Evolutionary conservation across 176 grass and related monocot genomes (phyloP).

Genomic region (Carex pumila): DNA sequence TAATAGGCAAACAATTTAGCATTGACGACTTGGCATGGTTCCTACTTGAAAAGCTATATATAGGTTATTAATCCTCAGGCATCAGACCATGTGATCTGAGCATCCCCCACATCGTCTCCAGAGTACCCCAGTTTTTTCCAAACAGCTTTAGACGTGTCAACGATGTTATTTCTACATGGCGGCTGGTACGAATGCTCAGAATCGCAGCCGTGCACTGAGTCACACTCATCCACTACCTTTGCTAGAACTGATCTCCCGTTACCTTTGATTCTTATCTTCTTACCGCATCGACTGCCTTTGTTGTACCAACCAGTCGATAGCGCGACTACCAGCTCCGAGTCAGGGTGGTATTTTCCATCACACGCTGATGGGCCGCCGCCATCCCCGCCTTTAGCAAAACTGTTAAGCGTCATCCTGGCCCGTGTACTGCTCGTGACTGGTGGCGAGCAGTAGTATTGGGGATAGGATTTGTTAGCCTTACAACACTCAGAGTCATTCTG

Average conservation of each 20-base stretch:
- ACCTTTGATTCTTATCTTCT: constrained; percentile 17
- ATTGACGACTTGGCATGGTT: background rate
- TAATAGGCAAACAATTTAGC: too few relatives aligned
- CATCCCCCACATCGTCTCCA: background rate
- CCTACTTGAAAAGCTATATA: background rate
- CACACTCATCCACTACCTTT: constrained; percentile 43
- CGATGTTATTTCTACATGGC: constrained; percentile 23
- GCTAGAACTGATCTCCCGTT: constrained; percentile 27
- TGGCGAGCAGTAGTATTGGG: background rate
- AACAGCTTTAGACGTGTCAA: constrained; percentile 15
- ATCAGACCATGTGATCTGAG: constrained; percentile 30
- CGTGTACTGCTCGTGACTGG: background rate
- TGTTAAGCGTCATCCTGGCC: background rate
- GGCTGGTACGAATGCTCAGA: constrained; percentile 18
- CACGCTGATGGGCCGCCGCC: background rate
- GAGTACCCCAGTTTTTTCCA: constrained; percentile 27
- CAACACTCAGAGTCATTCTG: background rate
- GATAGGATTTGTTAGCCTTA: background rate
- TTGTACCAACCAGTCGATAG: constrained; percentile 38
- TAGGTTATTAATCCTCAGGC: background rate
- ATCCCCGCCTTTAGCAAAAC: background rate
- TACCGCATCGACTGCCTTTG: constrained; percentile 7
- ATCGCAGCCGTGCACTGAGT: constrained; percentile 34
- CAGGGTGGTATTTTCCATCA: background rate
- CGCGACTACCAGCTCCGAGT: constrained; percentile 12